Percentiles rank a stretch among this genome's conserved stretches.
These are phyloP conservation scores for Rhodotorula sp. DNA, from an alignment of 1,284 basidiomycete genomes.

Conservation along the genomic window DNA sequence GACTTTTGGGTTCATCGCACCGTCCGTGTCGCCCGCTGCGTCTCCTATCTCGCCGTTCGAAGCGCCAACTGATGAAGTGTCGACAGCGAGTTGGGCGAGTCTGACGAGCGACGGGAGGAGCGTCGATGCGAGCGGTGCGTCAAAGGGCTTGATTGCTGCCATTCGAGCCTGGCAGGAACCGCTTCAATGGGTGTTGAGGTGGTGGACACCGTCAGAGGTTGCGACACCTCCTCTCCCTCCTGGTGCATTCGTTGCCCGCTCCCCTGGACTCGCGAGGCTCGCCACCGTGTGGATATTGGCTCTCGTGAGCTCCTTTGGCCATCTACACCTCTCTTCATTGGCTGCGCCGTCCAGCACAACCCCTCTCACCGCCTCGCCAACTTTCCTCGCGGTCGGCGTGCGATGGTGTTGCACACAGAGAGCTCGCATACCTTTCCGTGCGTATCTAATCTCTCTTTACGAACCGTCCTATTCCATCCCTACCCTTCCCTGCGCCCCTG, in stretches of 20 bases:
- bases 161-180: background rate
- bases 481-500: background rate
- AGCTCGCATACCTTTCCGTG: conserved; percentile 29
- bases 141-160: background rate
- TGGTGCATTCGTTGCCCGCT: background rate
- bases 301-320: too few relatives aligned
- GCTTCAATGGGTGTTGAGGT: background rate
- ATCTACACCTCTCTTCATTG: background rate
- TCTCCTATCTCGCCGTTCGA: background rate
- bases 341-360: too few relatives aligned
- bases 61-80: background rate
- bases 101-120: conserved; percentile 10
- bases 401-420: conserved; percentile 32
- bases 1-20: conserved; percentile 7
- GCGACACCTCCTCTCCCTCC: background rate
- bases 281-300: too few relatives aligned
- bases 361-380: background rate
- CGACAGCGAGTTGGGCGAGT: conserved; percentile 7
- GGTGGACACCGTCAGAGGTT: background rate
- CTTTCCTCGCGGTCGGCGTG: background rate
- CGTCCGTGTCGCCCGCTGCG: background rate
- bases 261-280: background rate
- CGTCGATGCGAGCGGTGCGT: background rate
- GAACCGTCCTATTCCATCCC: background rate
- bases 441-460: background rate